Conservation (phyloP, 2,329 filamentous ascomycete genomes). For the Colletotrichum echinochloae region DNA sequence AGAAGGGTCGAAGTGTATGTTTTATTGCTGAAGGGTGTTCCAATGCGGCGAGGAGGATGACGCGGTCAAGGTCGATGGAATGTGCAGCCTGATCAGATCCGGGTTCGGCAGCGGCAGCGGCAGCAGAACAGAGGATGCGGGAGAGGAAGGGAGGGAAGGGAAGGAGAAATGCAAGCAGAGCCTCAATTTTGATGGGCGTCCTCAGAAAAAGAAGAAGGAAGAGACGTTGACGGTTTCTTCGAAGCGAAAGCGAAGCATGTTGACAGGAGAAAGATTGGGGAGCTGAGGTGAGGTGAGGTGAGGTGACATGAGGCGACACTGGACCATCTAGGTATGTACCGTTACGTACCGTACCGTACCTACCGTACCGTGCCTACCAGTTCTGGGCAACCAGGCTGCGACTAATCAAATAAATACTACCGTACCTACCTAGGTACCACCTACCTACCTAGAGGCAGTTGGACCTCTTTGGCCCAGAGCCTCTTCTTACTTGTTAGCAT, state of each 20-base stretch:
- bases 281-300: background rate
- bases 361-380: no score
- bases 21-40: background rate
- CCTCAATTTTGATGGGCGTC: background rate
- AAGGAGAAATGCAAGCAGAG: no score
- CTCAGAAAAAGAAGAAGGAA: background rate
- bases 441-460: no score
- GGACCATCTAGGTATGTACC: no score
- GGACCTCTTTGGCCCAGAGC: no score
- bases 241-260: background rate
- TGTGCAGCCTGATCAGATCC: constrained; percentile 13
- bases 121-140: background rate
- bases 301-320: background rate
- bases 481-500: no score
- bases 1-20: background rate
- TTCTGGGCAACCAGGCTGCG: no score
- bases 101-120: no score
- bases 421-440: no score
- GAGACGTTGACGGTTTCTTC: background rate
- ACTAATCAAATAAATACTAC: no score
- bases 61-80: background rate
- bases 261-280: background rate
- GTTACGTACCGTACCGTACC: no score
- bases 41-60: constrained; percentile 10
- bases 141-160: background rate